phyloP scores from a whole-genome alignment of 2,329 filamentous ascomycete genomes.

The Fusarium virguliforme region DNA sequence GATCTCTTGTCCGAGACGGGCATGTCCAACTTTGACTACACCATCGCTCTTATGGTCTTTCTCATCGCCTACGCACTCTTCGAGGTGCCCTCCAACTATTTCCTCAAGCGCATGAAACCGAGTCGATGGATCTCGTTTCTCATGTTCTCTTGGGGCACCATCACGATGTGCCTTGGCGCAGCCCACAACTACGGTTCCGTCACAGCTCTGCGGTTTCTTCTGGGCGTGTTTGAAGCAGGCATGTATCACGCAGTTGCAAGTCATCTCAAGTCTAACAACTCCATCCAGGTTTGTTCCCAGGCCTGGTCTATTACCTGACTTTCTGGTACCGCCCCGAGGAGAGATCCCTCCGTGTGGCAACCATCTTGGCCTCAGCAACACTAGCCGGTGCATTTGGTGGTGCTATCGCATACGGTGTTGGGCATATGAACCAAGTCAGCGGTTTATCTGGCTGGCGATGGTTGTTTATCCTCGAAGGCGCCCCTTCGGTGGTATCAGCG shows the following conservation, averaged over 20 bases:
- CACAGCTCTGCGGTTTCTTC: conserved; percentile 51
- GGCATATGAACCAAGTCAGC: conserved; percentile 74
- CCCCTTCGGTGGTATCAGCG: conserved; percentile 74
- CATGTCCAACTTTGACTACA: conserved; percentile 67
- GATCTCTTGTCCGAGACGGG: conserved; percentile 63
- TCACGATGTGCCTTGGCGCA: conserved; percentile 62
- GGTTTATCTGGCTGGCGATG: conserved; percentile 78
- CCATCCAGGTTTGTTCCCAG: conserved; percentile 41
- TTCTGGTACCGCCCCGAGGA: conserved; percentile 82
- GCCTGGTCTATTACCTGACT: conserved; percentile 64
- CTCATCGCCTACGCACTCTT: conserved; percentile 71
- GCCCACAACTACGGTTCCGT: conserved; percentile 55
- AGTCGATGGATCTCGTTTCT: conserved; percentile 62
- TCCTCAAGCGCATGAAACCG: conserved; percentile 65
- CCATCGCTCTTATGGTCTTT: conserved; percentile 62
- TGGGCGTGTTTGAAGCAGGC: conserved; percentile 55
- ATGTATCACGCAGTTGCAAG: not conserved
- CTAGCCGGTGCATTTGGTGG: conserved; percentile 80
- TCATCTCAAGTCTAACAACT: conserved; percentile 59
- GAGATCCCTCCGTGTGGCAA: conserved; percentile 75
- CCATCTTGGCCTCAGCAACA: conserved; percentile 77
- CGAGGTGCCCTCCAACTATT: conserved; percentile 62
- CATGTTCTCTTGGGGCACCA: conserved; percentile 54
- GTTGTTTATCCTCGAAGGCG: conserved; percentile 73
- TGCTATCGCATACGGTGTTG: conserved; percentile 78